phyloP scores from a whole-genome alignment of 1,139 yeast species.

The Yamadazyma kanchanaburiensis region DNA sequence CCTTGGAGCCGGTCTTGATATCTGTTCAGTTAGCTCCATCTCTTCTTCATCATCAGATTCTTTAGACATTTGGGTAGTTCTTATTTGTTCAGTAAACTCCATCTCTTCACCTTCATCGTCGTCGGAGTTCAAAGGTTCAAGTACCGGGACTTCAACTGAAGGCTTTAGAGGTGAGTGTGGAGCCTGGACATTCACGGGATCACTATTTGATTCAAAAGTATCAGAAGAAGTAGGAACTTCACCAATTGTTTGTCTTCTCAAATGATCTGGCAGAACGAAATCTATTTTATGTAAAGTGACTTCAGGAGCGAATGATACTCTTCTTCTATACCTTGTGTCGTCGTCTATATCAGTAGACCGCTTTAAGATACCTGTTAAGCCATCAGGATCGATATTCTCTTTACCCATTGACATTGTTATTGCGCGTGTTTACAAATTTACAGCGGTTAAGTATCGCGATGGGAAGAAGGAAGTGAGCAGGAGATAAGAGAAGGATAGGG shows the following conservation, averaged over 20 bases:
- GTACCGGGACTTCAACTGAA: background rate
- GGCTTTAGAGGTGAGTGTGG: background rate
- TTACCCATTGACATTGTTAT: too few relatives aligned
- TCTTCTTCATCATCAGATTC: conserved; percentile 14
- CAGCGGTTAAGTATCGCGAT: too few relatives aligned
- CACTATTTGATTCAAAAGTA: too few relatives aligned
- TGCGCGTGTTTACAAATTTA: too few relatives aligned
- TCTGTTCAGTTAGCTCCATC: conserved; percentile 19
- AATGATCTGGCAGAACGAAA: conserved; percentile 29
- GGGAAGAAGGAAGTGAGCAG: too few relatives aligned
- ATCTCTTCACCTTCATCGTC: conserved; percentile 10
- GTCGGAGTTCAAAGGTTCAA: conserved; percentile 1
- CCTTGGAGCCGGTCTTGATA: too few relatives aligned
- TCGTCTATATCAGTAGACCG: background rate
- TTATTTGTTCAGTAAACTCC: conserved; percentile 17
- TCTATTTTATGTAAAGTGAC: conserved; percentile 69
- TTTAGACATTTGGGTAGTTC: background rate
- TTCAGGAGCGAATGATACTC: conserved; percentile 77
- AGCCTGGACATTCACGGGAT: conserved; percentile 1
- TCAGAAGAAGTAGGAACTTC: conserved; percentile 1
- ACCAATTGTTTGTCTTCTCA: conserved; percentile 14
- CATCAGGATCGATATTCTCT: conserved; percentile 14
- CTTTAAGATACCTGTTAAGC: conserved; percentile 9
- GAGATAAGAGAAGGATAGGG: too few relatives aligned
- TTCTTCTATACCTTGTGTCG: conserved; percentile 24